Conservation (phyloP, 2,329 filamentous ascomycete genomes). For the Alternaria conjuncta region DNA sequence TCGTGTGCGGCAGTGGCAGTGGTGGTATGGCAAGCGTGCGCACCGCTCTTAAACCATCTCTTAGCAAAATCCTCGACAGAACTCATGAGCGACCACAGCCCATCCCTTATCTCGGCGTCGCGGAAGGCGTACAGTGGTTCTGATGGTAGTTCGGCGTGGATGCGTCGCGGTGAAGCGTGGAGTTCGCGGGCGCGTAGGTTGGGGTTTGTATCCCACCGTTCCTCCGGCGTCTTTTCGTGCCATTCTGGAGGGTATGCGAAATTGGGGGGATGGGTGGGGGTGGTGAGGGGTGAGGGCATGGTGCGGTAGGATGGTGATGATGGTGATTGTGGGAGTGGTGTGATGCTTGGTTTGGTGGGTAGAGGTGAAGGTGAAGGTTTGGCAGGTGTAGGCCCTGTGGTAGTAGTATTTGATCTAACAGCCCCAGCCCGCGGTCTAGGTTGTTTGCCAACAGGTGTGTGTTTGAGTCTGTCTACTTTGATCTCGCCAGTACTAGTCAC, state of each 20-base stretch:
- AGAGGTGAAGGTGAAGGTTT: background rate
- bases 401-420: background rate
- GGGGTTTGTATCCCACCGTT: background rate
- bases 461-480: background rate
- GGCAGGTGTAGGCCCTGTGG: background rate
- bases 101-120: slow-evolving; percentile 38
- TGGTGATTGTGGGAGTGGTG: background rate
- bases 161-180: background rate
- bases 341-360: background rate
- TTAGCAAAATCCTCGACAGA: slow-evolving; percentile 8
- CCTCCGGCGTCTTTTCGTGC: fast-evolving
- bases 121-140: slow-evolving; percentile 34
- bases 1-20: background rate
- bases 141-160: background rate
- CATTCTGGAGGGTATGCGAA: background rate
- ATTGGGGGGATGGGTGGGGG: background rate
- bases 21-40: no score
- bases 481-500: background rate
- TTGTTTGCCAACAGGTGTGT: background rate
- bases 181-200: slow-evolving; percentile 6
- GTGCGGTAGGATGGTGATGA: background rate
- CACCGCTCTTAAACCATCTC: background rate
- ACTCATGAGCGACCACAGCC: slow-evolving; percentile 20
- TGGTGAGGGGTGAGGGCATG: background rate
- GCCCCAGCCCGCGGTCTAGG: background rate